These are phyloP conservation scores for Staphylotrichum tortipilum DNA, from an alignment of 495 filamentous ascomycete genomes.

Conservation along the genomic window DNA sequence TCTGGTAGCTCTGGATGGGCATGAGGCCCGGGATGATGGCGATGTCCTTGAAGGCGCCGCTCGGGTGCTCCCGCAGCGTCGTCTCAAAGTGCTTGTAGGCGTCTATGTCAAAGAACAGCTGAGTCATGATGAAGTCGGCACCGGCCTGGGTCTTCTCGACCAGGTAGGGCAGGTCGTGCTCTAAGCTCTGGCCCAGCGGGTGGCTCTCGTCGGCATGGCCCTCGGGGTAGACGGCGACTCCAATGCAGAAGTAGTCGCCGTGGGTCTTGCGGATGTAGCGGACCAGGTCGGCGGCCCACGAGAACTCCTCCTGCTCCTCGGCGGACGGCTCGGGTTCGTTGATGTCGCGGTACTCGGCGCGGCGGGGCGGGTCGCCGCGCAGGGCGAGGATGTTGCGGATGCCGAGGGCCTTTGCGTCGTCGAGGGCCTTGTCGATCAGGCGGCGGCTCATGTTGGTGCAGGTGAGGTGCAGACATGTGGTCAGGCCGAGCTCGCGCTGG, in stretches of 20 bases:
- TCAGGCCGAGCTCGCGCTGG: conserved; percentile 81
- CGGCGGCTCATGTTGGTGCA: conserved; percentile 94
- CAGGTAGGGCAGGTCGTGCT: conserved; percentile 78
- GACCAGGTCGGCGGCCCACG: conserved; percentile 84
- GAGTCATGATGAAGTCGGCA: conserved; percentile 99
- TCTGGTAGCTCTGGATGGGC: conserved; percentile 96
- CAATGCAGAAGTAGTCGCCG: conserved; percentile 94
- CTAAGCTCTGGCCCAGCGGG: conserved; percentile 64
- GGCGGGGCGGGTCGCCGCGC: conserved; percentile 85
- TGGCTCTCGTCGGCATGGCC: conserved; percentile 89
- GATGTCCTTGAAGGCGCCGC: conserved; percentile 77
- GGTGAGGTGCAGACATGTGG: conserved; percentile 91
- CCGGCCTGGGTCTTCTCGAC: conserved; percentile 87
- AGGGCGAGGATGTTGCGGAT: conserved; percentile 92
- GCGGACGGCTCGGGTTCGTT: conserved; percentile 44
- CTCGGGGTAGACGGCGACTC: conserved; percentile 90
- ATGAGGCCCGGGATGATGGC: conserved; percentile 92
- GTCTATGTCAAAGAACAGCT: conserved; percentile 85
- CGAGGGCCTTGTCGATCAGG: conserved; percentile 79
- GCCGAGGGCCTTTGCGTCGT: conserved; percentile 85
- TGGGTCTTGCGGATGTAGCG: conserved; percentile 76
- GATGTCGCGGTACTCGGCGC: conserved; percentile 65
- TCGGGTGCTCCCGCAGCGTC: conserved; percentile 69
- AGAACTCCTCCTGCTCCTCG: conserved; percentile 73
- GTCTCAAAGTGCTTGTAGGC: conserved; percentile 74